A percentile compares a stretch with the other conserved stretches of the same genome.
phyloP scores from a whole-genome alignment of 352 stramenopile species.

The Phytophthora aleatoria region DNA sequence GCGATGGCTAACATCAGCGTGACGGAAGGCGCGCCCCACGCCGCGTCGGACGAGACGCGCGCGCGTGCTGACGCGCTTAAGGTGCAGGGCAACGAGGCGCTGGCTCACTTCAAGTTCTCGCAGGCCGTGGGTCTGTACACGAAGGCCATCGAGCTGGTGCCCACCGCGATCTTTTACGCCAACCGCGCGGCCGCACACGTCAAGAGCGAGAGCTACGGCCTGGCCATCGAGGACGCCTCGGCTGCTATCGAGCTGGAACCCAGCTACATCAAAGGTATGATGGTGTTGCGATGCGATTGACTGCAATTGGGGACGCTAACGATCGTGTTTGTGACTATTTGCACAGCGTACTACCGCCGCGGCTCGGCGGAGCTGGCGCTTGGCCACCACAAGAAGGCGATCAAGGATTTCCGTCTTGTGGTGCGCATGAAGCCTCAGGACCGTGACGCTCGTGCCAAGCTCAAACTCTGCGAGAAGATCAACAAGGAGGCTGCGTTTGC shows the following conservation, averaged over 20 bases:
- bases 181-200: slow-evolving; percentile 97
- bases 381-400: slow-evolving; percentile 95
- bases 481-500: slow-evolving; percentile 96
- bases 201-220: slow-evolving; percentile 98
- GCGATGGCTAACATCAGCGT: slow-evolving; percentile 50
- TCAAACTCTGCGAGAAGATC: slow-evolving; percentile 97
- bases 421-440: slow-evolving; percentile 96
- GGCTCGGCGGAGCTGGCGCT: slow-evolving; percentile 97
- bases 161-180: slow-evolving; percentile 93
- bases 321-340: neutral
- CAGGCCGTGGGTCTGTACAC: slow-evolving; percentile 90
- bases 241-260: slow-evolving; percentile 93
- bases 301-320: neutral
- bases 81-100: slow-evolving; percentile 80
- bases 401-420: slow-evolving; percentile 98
- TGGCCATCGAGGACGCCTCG: slow-evolving; percentile 97
- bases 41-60: slow-evolving; percentile 64
- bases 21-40: slow-evolving; percentile 56
- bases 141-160: slow-evolving; percentile 84
- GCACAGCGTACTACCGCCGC: slow-evolving; percentile 95
- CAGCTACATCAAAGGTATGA: slow-evolving; percentile 94
- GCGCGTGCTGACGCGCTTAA: slow-evolving; percentile 82
- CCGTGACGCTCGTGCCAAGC: slow-evolving; percentile 91
- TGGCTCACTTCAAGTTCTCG: slow-evolving; percentile 83
- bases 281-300: neutral